These are phyloP conservation scores for Solanum corneliomulleri DNA, from an alignment of 257 asterid genomes.

Conservation along the genomic window DNA sequence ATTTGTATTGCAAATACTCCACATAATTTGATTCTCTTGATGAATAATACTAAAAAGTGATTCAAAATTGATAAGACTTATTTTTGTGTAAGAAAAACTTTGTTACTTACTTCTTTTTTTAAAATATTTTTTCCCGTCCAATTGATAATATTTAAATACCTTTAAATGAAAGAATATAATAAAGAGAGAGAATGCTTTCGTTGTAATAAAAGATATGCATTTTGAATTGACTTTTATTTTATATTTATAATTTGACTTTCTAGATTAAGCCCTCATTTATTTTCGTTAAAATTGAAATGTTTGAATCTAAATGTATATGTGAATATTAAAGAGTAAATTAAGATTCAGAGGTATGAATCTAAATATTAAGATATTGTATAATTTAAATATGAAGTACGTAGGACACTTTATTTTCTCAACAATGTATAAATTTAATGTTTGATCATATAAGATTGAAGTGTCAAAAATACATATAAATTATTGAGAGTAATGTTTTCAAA, in stretches of 20 bases:
- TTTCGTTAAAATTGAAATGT: no score
- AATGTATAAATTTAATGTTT: no score
- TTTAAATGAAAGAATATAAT: not conserved
- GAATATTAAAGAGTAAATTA: no score
- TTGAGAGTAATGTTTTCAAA: no score
- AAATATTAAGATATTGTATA: no score
- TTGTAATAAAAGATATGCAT: not conserved
- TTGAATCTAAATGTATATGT: no score
- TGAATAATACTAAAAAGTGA: not conserved
- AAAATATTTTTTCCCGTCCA: not conserved
- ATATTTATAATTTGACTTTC: not conserved
- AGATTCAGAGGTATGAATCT: not conserved
- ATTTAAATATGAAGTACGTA: no score
- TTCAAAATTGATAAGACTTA: not conserved
- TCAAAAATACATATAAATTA: not conserved
- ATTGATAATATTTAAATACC: not conserved
- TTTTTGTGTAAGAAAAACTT: not conserved
- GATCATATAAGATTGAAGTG: not conserved
- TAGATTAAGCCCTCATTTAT: not conserved
- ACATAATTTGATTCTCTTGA: not conserved
- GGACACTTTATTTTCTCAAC: not conserved
- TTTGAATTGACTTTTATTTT: not conserved
- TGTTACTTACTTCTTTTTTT: not conserved
- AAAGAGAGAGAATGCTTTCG: not conserved
- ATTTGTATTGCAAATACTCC: not conserved